Evolutionary conservation across 2,329 filamentous ascomycete genomes (phyloP), one percentile per base, ranked within the genome.

Genomic region (Claviceps paspali): DNA sequence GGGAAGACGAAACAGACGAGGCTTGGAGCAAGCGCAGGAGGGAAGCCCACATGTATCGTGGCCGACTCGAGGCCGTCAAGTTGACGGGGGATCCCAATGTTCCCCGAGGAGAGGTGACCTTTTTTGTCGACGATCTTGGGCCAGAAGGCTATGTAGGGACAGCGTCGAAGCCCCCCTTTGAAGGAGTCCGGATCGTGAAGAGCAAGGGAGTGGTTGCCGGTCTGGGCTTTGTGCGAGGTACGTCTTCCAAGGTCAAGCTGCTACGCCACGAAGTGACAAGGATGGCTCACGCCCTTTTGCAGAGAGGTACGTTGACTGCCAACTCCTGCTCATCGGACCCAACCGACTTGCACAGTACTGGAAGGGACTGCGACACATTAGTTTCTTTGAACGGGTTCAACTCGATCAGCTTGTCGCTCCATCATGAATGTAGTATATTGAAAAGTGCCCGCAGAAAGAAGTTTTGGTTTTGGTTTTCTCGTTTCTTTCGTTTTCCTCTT

Each of bases 81-180:
- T 62, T 98, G 24, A 96, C 88, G 0, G 88, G 88, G 1, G 88
- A 98, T 50, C 76, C 80, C 0, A 92, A 95, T 46, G 76, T 96
- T 11, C 88, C 88, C 0, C 70, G 87, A 7, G 88, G 87, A 7
- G 81, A 95, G 55, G 75, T 78, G 47, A 84, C 82, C 0, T 95
- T 93, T 53, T 68, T 83, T 3, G 80, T 77, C 0, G 73, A 84
- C 5, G 85, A 95, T 47, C 73, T 96, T 26, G 79, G 82, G 0
- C 64, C 69, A 0, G 59, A 52, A 0, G 84, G 83, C 0, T 66
- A 79, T 17, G 57, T 88, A 1, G 64, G 76, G 0, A 61, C 75
- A 1, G 74, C 78, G 1, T 62, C 71, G 1, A 79, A 86, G 41
- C 60, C 70, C 1, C 71, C 73, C 2, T 94, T 94, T 55, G 56